phyloP scores from a whole-genome alignment of 140 eudicot genomes.

The Ambrosia hybrid region DNA sequence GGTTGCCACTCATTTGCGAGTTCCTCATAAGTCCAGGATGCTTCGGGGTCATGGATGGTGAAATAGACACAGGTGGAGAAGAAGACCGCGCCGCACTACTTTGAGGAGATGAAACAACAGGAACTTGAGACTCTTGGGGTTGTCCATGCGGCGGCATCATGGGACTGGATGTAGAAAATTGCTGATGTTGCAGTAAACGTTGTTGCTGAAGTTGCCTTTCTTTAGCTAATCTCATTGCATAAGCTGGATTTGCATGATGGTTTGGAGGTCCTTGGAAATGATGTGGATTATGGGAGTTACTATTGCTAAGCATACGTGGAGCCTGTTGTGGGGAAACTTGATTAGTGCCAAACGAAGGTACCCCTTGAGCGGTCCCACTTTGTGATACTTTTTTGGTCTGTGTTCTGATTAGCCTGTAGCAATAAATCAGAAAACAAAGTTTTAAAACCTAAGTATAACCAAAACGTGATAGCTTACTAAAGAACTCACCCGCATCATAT shows the following conservation, averaged over 20 bases:
- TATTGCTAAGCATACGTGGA: neutral
- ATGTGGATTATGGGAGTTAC: slow-evolving; percentile 13
- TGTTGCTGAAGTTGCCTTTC: slow-evolving; percentile 81
- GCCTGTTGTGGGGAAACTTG: slow-evolving; percentile 51
- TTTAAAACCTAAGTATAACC: too few relatives aligned
- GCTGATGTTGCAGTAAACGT: slow-evolving; percentile 55
- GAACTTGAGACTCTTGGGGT: slow-evolving; percentile 41
- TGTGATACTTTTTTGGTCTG: slow-evolving; percentile 24
- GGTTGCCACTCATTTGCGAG: slow-evolving; percentile 48
- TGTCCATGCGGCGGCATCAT: slow-evolving; percentile 16
- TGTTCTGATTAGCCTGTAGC: slow-evolving; percentile 27
- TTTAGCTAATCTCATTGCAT: slow-evolving; percentile 59
- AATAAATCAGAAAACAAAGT: too few relatives aligned
- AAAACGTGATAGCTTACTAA: too few relatives aligned
- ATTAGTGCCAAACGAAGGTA: slow-evolving; percentile 42
- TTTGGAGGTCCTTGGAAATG: slow-evolving; percentile 59
- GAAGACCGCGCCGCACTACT: slow-evolving; percentile 48
- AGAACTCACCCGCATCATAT: slow-evolving; percentile 37
- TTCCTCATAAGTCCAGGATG: slow-evolving; percentile 29
- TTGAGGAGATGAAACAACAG: slow-evolving; percentile 51
- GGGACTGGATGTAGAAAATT: slow-evolving; percentile 51
- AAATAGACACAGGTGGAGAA: slow-evolving; percentile 59
- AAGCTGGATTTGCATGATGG: slow-evolving; percentile 52
- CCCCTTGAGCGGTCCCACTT: slow-evolving; percentile 17
- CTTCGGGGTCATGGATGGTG: slow-evolving; percentile 41